Percentiles rank a stretch among this genome's conserved stretches.
Evolutionary conservation across 129 eudicot genomes (phyloP).

Genomic region (Centrapalus pauciflorus): DNA sequence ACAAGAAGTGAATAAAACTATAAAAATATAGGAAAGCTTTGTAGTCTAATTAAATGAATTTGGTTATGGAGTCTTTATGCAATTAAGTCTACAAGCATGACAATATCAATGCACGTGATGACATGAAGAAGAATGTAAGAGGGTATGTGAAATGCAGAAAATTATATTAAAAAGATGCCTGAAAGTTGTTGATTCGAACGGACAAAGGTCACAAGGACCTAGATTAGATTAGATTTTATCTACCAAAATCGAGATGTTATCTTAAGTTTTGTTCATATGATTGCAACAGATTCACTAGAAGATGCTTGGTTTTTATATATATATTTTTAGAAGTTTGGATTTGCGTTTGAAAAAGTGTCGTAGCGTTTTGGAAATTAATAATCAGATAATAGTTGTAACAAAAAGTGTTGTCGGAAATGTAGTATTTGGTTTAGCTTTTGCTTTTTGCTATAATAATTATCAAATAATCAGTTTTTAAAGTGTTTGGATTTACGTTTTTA

Average conservation of each 20-base stretch:
- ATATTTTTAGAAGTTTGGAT: neutral
- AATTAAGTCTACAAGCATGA: neutral
- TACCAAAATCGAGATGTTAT: neutral
- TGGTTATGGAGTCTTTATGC: conserved; percentile 1
- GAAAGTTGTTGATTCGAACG: neutral
- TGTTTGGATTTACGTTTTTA: no score
- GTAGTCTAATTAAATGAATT: neutral
- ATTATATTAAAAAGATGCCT: neutral
- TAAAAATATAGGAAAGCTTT: neutral
- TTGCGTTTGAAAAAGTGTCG: no score
- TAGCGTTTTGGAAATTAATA: no score
- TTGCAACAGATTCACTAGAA: conserved; percentile 1
- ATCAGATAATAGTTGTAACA: no score
- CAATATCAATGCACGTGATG: conserved; percentile 2
- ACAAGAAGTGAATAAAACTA: neutral
- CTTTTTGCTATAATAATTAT: no score
- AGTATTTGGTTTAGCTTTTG: no score
- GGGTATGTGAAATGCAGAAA: neutral
- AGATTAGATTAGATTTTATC: neutral
- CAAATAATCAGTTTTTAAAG: no score
- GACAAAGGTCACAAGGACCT: neutral
- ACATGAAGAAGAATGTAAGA: neutral
- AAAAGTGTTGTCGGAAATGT: no score
- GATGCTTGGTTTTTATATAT: conserved; percentile 2
- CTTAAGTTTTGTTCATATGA: neutral